Percentiles rank a stretch among this genome's conserved stretches.
phyloP scores from a whole-genome alignment of 2,329 filamentous ascomycete genomes.

The Colletotrichum brevisporum region DNA sequence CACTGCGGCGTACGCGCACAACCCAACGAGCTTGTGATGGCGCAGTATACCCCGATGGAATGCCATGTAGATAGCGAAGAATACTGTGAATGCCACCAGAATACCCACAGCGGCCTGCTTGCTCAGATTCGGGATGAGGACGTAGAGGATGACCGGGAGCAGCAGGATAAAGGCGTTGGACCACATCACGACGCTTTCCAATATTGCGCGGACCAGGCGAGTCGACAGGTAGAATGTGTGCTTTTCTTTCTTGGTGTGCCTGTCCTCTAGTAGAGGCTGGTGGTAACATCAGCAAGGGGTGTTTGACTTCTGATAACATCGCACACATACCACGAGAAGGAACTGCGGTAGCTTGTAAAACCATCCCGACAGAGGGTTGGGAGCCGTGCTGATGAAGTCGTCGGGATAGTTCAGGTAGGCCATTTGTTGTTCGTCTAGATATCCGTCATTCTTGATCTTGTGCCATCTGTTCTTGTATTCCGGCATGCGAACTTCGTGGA shows the following conservation, averaged over 20 bases:
- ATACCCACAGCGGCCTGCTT: neutral
- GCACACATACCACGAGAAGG: neutral
- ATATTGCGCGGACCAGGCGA: neutral
- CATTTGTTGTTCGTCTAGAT: neutral
- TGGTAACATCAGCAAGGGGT: neutral
- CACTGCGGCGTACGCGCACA: constrained; percentile 1
- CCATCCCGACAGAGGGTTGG: neutral
- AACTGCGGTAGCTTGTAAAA: no score
- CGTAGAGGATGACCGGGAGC: neutral
- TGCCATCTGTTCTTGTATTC: neutral
- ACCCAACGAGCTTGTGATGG: neutral
- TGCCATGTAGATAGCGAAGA: neutral
- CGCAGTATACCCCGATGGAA: neutral
- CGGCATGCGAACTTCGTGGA: neutral
- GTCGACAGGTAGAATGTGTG: neutral
- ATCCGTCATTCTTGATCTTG: neutral
- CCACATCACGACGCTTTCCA: neutral
- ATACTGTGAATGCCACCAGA: neutral
- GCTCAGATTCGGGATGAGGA: neutral
- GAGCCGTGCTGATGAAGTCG: constrained; percentile 1
- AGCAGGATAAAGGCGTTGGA: neutral
- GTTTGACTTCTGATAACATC: neutral
- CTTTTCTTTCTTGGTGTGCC: neutral
- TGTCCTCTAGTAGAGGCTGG: neutral
- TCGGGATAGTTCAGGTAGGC: neutral